Conservation (phyloP, 2,329 filamentous ascomycete species). For the Pseudogymnoascus sp. region DNA sequence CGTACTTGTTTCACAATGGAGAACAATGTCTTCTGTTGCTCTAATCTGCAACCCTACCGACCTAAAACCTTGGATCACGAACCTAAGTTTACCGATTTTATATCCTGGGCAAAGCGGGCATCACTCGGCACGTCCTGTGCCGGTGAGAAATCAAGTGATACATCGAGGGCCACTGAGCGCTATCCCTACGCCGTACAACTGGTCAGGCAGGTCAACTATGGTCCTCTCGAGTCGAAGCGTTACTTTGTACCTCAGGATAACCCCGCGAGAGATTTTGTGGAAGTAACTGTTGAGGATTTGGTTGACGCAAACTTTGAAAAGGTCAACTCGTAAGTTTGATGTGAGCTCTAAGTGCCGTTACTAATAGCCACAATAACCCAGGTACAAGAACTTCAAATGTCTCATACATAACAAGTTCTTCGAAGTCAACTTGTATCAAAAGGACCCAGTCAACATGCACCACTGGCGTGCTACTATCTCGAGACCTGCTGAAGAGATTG, state of each 20-base stretch:
- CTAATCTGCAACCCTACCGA: too few relatives aligned
- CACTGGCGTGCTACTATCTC: slow-evolving; percentile 39
- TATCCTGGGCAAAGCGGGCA: too few relatives aligned
- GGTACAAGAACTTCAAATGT: slow-evolving; percentile 40
- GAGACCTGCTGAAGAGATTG: slow-evolving; percentile 34
- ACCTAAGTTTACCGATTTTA: too few relatives aligned
- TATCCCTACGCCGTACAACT: slow-evolving; percentile 37
- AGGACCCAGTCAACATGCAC: slow-evolving; percentile 37
- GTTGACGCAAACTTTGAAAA: slow-evolving; percentile 38
- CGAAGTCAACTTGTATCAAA: slow-evolving; percentile 42
- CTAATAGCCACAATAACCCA: slow-evolving; percentile 19
- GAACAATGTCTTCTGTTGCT: too few relatives aligned
- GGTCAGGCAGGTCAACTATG: slow-evolving; percentile 39
- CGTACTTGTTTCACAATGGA: too few relatives aligned
- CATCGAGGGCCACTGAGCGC: too few relatives aligned
- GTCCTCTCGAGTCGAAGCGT: slow-evolving; percentile 35
- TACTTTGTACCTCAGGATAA: slow-evolving; percentile 32
- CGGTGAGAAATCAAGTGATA: too few relatives aligned
- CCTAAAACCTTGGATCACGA: too few relatives aligned
- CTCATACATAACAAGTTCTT: slow-evolving; percentile 38
- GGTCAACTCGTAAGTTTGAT: slow-evolving; percentile 34
- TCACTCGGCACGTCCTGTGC: too few relatives aligned
- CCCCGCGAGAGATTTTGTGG: slow-evolving; percentile 23
- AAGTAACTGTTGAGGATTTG: slow-evolving; percentile 32
- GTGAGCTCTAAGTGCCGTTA: slow-evolving; percentile 4